Evolutionary conservation across 148 eudicot species (phyloP).

Genomic region (Linanthus parryae): DNA sequence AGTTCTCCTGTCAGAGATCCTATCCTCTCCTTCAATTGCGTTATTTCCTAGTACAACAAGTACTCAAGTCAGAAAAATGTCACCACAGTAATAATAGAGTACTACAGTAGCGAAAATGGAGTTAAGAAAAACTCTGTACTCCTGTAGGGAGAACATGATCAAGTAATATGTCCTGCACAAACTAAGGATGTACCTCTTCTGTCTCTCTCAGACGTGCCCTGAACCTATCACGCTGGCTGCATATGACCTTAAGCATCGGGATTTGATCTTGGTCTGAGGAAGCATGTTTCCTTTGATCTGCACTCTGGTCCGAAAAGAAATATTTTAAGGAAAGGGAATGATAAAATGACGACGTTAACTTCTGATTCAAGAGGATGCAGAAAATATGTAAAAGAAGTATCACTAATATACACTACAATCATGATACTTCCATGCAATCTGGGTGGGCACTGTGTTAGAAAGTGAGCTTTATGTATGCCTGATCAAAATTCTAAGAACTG

Average conservation of each 20-base stretch:
- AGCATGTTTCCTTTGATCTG: conserved; percentile 73
- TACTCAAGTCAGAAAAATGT: conserved; percentile 1
- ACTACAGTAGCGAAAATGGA: neutral
- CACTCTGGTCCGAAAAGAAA: conserved; percentile 37
- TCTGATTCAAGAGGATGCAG: too few species aligned
- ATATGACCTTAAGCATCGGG: conserved; percentile 98
- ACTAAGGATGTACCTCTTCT: conserved; percentile 63
- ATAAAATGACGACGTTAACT: too few species aligned
- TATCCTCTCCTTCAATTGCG: conserved; percentile 83
- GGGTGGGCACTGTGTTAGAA: too few species aligned
- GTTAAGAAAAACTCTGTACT: neutral
- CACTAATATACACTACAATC: too few species aligned
- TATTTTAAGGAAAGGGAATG: neutral
- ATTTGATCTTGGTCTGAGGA: conserved; percentile 82
- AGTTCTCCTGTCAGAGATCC: conserved; percentile 69
- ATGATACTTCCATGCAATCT: too few species aligned
- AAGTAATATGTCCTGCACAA: neutral
- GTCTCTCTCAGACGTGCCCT: conserved; percentile 86
- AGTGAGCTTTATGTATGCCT: too few species aligned
- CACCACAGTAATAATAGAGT: neutral
- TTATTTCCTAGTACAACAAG: conserved; percentile 54
- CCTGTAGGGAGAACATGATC: neutral
- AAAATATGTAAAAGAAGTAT: too few species aligned
- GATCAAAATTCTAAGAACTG: too few species aligned
- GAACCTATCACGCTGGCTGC: conserved; percentile 96